These are phyloP conservation scores for Cryphonectria parasitica DNA, from an alignment of 2,329 filamentous ascomycete genomes.

Conservation along the genomic window DNA sequence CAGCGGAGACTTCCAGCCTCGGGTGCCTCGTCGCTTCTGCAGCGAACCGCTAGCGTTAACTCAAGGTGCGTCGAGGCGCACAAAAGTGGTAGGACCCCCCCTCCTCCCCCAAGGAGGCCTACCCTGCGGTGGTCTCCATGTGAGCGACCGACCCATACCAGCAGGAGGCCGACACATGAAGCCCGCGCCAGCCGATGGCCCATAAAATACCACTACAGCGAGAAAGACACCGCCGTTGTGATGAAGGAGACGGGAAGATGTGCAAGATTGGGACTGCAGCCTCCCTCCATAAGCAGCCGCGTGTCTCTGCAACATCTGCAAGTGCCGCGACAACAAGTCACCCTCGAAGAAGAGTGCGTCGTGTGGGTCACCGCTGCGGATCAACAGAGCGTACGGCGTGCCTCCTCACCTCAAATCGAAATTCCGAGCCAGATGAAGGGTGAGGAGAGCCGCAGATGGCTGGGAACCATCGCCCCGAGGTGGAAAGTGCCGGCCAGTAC, in stretches of 20 bases:
- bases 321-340: constrained; percentile 2
- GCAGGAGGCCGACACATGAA: constrained; percentile 15
- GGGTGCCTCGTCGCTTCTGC: constrained; percentile 25
- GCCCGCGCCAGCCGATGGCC: not conserved
- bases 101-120: not conserved
- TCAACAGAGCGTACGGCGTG: constrained; percentile 4
- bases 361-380: constrained; percentile 1
- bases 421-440: not conserved
- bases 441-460: not conserved
- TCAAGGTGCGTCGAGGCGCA: constrained; percentile 16
- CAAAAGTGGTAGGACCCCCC: not conserved
- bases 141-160: constrained; percentile 13
- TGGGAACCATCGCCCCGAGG: not conserved
- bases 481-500: not conserved
- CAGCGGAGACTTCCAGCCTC: constrained; percentile 17
- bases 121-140: constrained; percentile 1
- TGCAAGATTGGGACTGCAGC: constrained; percentile 9
- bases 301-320: constrained; percentile 7
- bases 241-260: not conserved
- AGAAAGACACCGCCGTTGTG: constrained; percentile 1
- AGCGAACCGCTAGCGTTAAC: constrained; percentile 28
- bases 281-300: constrained; percentile 5
- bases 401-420: constrained; percentile 1
- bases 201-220: constrained; percentile 6
- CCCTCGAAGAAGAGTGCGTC: not conserved